Evolutionary conservation across 257 asterid genomes (phyloP).

Genomic region (Scutellaria galericulata): DNA sequence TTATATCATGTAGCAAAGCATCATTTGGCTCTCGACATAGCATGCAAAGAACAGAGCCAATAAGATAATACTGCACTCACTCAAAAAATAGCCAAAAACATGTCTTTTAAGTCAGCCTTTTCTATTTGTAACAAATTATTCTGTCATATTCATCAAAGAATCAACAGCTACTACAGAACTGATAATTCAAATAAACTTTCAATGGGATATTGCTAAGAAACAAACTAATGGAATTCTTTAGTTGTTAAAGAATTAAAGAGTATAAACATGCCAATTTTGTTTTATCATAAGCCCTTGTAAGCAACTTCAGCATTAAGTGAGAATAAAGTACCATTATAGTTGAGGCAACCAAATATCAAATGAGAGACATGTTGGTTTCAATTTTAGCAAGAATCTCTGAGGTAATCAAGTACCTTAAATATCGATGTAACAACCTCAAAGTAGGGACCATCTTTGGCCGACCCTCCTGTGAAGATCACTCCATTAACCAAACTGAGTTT

Average conservation of each 20-base stretch:
- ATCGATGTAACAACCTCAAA: constrained; percentile 63
- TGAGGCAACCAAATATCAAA: neutral
- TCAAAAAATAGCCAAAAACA: neutral
- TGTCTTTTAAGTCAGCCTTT: neutral
- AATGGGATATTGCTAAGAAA: constrained; percentile 1
- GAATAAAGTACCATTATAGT: neutral
- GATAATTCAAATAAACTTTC: too few species aligned
- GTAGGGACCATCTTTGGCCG: constrained; percentile 73
- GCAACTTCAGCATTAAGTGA: constrained; percentile 11
- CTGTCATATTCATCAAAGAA: neutral
- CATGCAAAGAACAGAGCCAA: constrained; percentile 14
- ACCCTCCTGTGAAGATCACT: constrained; percentile 90
- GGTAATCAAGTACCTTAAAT: constrained; percentile 61
- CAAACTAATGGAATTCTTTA: constrained; percentile 8
- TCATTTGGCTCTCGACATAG: neutral
- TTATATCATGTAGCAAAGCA: neutral
- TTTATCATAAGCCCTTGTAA: too few species aligned
- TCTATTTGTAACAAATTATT: constrained; percentile 12
- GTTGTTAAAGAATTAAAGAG: constrained; percentile 9
- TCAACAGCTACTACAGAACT: too few species aligned
- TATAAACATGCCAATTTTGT: neutral
- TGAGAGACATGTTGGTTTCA: neutral
- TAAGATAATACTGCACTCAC: neutral
- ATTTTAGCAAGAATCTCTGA: constrained; percentile 12
- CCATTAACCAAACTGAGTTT: constrained; percentile 89